These are phyloP conservation scores for Triangularia setosa DNA, from an alignment of 2,329 filamentous ascomycete species.

Conservation along the genomic window DNA sequence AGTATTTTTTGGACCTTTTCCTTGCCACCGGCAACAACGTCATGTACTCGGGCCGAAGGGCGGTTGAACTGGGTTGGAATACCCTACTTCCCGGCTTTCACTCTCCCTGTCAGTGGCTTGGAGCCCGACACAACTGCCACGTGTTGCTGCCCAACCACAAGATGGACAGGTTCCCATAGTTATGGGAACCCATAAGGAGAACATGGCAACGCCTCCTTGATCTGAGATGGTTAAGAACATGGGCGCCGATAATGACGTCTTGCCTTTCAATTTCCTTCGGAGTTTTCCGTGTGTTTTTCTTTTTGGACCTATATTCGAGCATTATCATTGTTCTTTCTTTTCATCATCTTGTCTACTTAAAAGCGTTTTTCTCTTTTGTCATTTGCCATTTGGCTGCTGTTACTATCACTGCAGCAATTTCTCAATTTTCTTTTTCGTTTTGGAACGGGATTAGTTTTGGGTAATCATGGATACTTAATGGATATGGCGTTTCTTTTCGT, in stretches of 20 bases:
- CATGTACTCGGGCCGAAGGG: slow-evolving; percentile 8
- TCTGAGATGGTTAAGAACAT: neutral
- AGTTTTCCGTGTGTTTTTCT: neutral
- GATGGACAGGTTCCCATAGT: neutral
- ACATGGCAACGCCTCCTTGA: neutral
- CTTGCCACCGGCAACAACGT: slow-evolving; percentile 1
- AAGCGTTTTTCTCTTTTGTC: neutral
- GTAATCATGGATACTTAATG: neutral
- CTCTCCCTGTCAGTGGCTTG: neutral
- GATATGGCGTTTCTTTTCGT: neutral
- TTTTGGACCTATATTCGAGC: neutral
- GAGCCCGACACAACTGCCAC: neutral
- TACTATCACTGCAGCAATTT: neutral
- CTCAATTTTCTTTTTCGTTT: neutral
- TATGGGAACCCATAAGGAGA: neutral
- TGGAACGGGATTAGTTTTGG: neutral
- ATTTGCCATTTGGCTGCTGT: neutral
- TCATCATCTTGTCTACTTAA: neutral
- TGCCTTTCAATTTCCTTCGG: neutral
- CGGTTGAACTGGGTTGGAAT: slow-evolving; percentile 6
- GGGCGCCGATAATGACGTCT: slow-evolving; percentile 2
- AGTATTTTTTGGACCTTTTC: neutral
- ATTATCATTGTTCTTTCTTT: neutral
- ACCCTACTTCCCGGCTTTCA: neutral
- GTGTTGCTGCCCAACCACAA: slow-evolving; percentile 1